Conservation (phyloP, 1,284 basidiomycete genomes). For the Ustilago cynodontis region DNA sequence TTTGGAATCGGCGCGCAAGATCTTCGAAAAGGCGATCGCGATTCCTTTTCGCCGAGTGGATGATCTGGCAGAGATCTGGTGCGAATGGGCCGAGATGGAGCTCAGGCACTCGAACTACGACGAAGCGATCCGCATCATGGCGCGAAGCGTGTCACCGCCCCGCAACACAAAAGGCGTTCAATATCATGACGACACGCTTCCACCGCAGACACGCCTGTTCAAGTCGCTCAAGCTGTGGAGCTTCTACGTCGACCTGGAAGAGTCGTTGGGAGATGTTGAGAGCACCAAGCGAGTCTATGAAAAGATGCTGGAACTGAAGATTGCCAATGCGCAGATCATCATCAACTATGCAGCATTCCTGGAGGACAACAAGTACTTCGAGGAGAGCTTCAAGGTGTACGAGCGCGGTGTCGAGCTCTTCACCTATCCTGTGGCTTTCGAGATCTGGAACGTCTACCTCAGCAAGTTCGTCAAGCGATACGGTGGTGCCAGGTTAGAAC, state of each 20-base stretch:
- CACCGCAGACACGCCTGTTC: constrained; percentile 91
- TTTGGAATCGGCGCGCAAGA: constrained; percentile 86
- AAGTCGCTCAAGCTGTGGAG: constrained; percentile 99
- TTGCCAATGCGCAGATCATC: constrained; percentile 94
- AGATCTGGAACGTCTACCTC: constrained; percentile 99
- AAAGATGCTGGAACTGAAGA: constrained; percentile 94
- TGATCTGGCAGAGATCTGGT: constrained; percentile 98
- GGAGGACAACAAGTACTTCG: constrained; percentile 97
- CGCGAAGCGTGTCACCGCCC: constrained; percentile 84
- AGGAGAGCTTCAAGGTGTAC: constrained; percentile 98
- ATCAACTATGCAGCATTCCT: constrained; percentile 97
- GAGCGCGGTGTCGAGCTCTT: constrained; percentile 97
- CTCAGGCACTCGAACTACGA: constrained; percentile 95
- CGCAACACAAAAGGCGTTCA: constrained; percentile 86
- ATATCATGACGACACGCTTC: constrained; percentile 92
- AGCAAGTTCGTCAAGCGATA: constrained; percentile 97
- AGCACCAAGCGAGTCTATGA: constrained; percentile 94
- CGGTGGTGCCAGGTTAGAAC: constrained; percentile 91
- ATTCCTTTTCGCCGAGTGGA: constrained; percentile 95
- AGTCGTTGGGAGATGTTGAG: constrained; percentile 93
- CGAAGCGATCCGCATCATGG: constrained; percentile 93
- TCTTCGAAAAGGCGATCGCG: constrained; percentile 90
- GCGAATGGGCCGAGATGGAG: constrained; percentile 99
- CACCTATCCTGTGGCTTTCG: constrained; percentile 97
- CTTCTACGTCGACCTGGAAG: constrained; percentile 96